Base-by-base conservation (phyloP, 2,329 filamentous ascomycete genomes). In the Aspergillus sp. region DNA sequence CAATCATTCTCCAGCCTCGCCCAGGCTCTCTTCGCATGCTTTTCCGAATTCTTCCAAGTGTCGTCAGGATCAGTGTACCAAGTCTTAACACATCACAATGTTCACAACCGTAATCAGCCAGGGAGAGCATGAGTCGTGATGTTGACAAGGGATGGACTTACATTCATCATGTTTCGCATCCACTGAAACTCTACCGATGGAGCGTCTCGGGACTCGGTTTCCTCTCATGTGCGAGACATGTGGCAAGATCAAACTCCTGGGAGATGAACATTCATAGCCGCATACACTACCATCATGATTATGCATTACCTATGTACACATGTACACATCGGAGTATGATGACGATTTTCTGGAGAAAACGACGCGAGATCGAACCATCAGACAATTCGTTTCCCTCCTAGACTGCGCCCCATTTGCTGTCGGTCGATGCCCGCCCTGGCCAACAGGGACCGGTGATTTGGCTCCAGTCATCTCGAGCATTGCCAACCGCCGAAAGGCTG, bases 401-500 rank as follows among this genome's bases (percentile, higher is more conserved):
- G 14, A 38, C 13, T 38, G 35, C 35, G 35, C 35, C 35, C 33
- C 35, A n/a, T 3, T 22, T 24, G 17, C 35, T 19, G 22, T 36
- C n/a, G 38, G 40, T 47, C 32, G 36, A 36, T 36, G 48, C 20
- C 45, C 26, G 20, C 24, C 11, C 38, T 46, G 40, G n/a, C 40
- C 40, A 42, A 17, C 40, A 42, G 40, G 17, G 40, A 11, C 11
- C 5, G n/a, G 17, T 20, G 40, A n/a, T 13, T 42, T 42, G 40
- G 40, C 40, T 19, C 41, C 45, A 22, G 36, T 41, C 11, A 7
- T 41, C 38, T 36, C 40, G 35, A 44, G 43, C 44, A 41, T 45
- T 50, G 51, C 32, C 20, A 43, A 30, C 45, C 50, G 32, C 45
- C 36, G 26, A 11, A 48, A 38, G 35, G 36, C 49, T 53, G 55